Evolutionary conservation across 225 moss, liverwort and hornwort species (phyloP).

Genomic region (Neckera pumila): DNA sequence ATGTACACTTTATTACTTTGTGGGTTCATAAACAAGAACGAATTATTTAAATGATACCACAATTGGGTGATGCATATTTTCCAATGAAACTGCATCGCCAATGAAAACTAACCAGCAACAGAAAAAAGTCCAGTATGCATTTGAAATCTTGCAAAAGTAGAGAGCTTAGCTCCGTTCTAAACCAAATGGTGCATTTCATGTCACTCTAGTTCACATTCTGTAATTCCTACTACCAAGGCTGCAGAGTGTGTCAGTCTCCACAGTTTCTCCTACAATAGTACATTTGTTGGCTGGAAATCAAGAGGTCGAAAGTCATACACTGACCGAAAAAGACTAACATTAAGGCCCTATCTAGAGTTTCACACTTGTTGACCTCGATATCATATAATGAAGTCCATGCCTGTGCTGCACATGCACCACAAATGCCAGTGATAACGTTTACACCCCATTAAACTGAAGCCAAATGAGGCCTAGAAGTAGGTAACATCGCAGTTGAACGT

Average conservation of each 20-base stretch:
- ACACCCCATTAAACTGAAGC: constrained; percentile 16
- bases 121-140: no score
- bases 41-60: no score
- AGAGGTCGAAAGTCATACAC: neutral
- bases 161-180: neutral
- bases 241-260: neutral
- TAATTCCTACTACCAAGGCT: neutral
- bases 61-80: no score
- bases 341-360: neutral
- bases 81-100: no score
- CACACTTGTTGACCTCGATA: neutral
- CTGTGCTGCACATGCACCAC: neutral
- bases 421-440: neutral
- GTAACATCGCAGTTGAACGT: constrained; percentile 31
- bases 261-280: neutral
- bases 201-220: neutral
- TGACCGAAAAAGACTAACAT: neutral
- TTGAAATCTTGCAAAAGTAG: no score
- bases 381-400: neutral
- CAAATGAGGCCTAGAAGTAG: constrained; percentile 8
- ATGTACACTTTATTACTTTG: no score
- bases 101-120: no score
- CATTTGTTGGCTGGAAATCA: neutral
- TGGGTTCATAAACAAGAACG: no score
- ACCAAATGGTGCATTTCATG: neutral